Evolutionary conservation across 768 basidiomycete species (phyloP).

Genomic region (Mycena albidolilacea): DNA sequence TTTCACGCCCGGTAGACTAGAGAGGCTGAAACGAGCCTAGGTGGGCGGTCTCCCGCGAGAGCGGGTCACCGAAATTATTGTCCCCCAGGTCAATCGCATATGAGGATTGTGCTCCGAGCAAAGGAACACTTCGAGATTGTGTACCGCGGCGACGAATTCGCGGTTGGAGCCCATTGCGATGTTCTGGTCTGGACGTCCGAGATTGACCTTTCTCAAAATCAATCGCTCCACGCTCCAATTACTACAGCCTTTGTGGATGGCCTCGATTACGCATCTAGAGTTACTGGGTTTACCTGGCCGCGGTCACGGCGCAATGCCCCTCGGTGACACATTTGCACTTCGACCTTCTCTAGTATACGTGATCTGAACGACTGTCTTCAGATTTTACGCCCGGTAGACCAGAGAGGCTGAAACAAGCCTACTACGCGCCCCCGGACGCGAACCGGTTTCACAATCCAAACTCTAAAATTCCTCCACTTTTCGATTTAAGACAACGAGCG

Average conservation of each 20-base stretch:
- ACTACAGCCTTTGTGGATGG: neutral
- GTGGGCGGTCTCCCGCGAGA: neutral
- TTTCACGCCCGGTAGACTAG: no score
- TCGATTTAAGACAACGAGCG: neutral
- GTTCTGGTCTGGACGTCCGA: neutral
- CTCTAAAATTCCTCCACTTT: slow-evolving; percentile 5
- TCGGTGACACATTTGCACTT: neutral
- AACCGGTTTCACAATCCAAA: neutral
- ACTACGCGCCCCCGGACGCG: neutral
- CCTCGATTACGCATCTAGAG: neutral
- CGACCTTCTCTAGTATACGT: neutral
- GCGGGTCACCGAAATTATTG: neutral
- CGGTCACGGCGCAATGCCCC: slow-evolving; percentile 1
- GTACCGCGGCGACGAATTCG: neutral
- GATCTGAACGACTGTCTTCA: no score
- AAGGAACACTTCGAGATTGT: neutral
- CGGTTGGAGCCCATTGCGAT: neutral
- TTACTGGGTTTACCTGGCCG: neutral
- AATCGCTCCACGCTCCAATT: neutral
- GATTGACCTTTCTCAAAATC: neutral
- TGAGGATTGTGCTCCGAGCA: neutral
- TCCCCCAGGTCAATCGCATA: neutral
- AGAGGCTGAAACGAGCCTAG: no score
- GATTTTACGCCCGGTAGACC: no score
- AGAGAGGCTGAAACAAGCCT: no score